Conservation (phyloP, 2,329 filamentous ascomycete genomes). For the Metarhizium robertsii region DNA sequence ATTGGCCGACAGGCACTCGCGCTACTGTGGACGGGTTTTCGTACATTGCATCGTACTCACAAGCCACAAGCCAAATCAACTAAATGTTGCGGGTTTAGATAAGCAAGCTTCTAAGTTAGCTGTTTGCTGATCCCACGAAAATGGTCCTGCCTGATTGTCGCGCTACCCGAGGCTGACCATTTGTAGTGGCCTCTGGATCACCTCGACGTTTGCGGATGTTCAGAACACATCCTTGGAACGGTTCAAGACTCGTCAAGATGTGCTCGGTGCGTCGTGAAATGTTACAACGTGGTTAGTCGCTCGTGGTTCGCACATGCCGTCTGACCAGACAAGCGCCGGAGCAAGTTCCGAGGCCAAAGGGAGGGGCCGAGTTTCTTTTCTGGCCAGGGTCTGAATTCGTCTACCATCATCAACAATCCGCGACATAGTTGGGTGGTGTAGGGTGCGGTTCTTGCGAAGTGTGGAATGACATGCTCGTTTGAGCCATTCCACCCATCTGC, state of each 20-base stretch:
- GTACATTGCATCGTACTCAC: not conserved
- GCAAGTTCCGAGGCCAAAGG: not conserved
- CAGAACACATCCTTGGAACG: too few species aligned
- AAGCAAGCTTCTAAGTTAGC: not conserved
- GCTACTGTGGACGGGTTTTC: not conserved
- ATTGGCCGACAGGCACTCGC: not conserved
- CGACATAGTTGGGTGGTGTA: too few species aligned
- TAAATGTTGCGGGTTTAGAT: not conserved
- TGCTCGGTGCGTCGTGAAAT: too few species aligned
- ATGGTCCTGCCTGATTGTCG: not conserved
- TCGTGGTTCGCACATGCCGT: not conserved
- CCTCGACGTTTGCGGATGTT: too few species aligned
- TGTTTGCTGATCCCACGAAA: not conserved
- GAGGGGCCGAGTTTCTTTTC: not conserved
- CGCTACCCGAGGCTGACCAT: not conserved
- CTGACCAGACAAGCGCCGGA: not conserved
- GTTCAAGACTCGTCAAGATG: not conserved
- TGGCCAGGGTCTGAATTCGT: too few species aligned
- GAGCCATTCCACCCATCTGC: too few species aligned
- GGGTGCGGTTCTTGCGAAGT: not conserved
- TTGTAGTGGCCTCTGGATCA: too few species aligned
- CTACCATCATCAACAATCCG: too few species aligned
- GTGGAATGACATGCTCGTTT: too few species aligned
- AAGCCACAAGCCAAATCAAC: not conserved
- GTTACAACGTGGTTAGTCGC: too few species aligned